These are phyloP conservation scores for Erodium texanum DNA, from an alignment of 441 rosid genomes.

Conservation along the genomic window DNA sequence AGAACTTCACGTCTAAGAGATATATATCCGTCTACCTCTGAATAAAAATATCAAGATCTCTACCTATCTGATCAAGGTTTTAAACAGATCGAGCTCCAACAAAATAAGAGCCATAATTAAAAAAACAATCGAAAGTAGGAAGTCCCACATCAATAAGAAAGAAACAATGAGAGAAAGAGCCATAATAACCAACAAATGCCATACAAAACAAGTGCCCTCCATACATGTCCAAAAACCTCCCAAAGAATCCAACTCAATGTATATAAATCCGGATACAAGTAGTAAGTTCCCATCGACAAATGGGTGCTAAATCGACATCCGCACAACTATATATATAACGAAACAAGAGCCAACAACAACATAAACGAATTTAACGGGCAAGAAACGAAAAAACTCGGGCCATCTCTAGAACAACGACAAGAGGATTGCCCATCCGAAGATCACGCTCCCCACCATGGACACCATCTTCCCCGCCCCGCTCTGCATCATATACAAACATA, in stretches of 20 bases:
- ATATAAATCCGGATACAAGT: conserved; percentile 8
- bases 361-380: not conserved
- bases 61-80: no score
- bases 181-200: not conserved
- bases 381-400: no score
- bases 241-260: conserved; percentile 39
- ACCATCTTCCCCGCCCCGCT: conserved; percentile 44
- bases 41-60: no score
- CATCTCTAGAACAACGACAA: conserved; percentile 37
- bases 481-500: conserved; percentile 30
- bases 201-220: conserved; percentile 13
- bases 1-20: no score
- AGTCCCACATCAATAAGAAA: no score
- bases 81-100: no score
- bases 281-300: not conserved
- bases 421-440: conserved; percentile 37
- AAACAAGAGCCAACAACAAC: not conserved
- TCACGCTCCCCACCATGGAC: conserved; percentile 34
- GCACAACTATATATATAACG: not conserved
- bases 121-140: no score
- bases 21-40: no score
- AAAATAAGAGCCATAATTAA: no score
- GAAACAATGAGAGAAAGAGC: not conserved
- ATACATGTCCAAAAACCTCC: conserved; percentile 22
- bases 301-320: not conserved